Conservation (phyloP, 257 asterid genomes). For the Galeopsis tetrahit region DNA sequence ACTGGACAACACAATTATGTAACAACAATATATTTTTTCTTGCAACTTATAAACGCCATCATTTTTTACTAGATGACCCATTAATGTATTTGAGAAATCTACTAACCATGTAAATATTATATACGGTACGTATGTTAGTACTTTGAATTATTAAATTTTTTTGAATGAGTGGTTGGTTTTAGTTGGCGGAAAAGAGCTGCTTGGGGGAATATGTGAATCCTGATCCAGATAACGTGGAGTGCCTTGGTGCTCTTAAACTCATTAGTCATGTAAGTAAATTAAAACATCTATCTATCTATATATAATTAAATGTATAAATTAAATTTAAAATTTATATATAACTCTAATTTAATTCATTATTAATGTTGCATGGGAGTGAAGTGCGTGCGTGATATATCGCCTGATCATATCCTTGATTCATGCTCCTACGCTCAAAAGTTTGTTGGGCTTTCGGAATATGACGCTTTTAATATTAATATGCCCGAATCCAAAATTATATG, state of each 20-base stretch:
- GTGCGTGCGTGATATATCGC: background rate
- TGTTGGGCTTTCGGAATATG: background rate
- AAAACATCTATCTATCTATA: background rate
- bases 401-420: background rate
- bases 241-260: slow-evolving; percentile 30
- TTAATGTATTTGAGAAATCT: no score
- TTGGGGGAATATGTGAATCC: slow-evolving; percentile 18
- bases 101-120: no score
- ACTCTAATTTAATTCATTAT: background rate
- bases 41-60: no score
- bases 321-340: background rate
- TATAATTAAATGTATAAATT: background rate
- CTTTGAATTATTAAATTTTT: no score
- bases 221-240: slow-evolving; percentile 31
- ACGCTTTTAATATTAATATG: no score
- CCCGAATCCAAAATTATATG: background rate
- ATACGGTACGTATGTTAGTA: no score
- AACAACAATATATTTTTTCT: no score
- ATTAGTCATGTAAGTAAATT: background rate
- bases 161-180: background rate
- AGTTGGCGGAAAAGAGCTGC: slow-evolving; percentile 34
- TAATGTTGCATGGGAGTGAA: background rate
- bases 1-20: no score
- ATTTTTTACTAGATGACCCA: no score
- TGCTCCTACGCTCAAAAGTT: background rate